These are phyloP conservation scores for Ophiorrhiza pumila DNA, from an alignment of 257 asterid genomes.

Conservation along the genomic window DNA sequence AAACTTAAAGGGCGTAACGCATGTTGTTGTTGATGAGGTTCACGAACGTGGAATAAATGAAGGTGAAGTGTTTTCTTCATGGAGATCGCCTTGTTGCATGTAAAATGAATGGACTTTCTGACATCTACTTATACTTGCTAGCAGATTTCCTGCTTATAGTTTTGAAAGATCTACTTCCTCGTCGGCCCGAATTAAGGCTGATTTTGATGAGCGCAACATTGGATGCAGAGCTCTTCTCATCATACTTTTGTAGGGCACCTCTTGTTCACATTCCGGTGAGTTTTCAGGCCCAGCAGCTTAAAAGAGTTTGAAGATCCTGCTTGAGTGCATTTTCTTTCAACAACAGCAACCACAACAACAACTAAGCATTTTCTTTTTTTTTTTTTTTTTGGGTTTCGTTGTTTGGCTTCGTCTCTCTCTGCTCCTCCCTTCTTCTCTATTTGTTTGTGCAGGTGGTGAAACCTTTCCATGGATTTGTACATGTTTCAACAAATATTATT, in stretches of 20 bases:
- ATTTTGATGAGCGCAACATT: slow-evolving; percentile 98
- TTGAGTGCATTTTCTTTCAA: background rate
- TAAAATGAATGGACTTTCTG: slow-evolving; percentile 20
- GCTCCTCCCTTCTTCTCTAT: background rate
- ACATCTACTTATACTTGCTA: slow-evolving; percentile 30
- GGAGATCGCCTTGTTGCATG: background rate
- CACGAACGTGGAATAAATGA: slow-evolving; percentile 99
- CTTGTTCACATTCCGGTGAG: slow-evolving; percentile 71
- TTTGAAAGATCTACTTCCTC: slow-evolving; percentile 86
- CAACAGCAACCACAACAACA: no score
- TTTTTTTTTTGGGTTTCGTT: background rate
- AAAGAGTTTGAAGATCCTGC: slow-evolving; percentile 2
- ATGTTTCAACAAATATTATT: background rate
- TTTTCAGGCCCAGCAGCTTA: slow-evolving; percentile 11
- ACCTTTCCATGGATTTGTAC: background rate
- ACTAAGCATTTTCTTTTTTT: no score
- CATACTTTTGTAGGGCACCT: slow-evolving; percentile 82
- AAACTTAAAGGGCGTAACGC: slow-evolving; percentile 83
- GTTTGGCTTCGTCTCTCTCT: background rate
- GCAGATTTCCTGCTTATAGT: slow-evolving; percentile 92
- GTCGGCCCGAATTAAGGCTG: slow-evolving; percentile 82
- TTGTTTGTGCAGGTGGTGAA: background rate
- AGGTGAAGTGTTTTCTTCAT: slow-evolving; percentile 44
- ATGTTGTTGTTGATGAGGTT: slow-evolving; percentile 90
- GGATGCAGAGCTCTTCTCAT: slow-evolving; percentile 86